Percentiles rank a stretch among this genome's conserved stretches.
Conservation (phyloP, 768 basidiomycete genomes). For the Epithele typhae region DNA sequence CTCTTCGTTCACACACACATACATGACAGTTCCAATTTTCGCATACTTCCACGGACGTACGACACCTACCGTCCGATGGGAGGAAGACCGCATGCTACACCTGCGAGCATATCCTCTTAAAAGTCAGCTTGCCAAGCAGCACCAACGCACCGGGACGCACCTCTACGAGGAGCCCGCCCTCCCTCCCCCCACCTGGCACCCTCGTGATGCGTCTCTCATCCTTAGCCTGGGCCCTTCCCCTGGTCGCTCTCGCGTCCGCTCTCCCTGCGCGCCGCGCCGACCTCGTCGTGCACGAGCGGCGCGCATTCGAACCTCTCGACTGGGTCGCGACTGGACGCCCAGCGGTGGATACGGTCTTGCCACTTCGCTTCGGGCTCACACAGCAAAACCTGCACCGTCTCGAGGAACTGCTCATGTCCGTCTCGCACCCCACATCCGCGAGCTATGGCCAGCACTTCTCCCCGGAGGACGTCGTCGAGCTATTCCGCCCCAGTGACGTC, state of each 20-base stretch:
- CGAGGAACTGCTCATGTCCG: conserved; percentile 37
- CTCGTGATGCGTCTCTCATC: conserved; percentile 4
- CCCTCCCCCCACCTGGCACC: neutral
- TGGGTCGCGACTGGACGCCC: conserved; percentile 31
- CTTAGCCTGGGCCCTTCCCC: conserved; percentile 3
- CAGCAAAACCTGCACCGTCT: conserved; percentile 39
- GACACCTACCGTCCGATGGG: neutral
- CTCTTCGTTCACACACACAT: neutral
- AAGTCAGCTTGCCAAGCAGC: neutral
- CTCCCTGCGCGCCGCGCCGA: conserved; percentile 11
- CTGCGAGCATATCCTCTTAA: conserved; percentile 2
- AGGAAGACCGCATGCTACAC: neutral
- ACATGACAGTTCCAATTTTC: neutral
- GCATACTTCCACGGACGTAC: neutral
- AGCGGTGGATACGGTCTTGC: conserved; percentile 30
- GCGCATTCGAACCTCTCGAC: conserved; percentile 27
- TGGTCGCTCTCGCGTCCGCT: conserved; percentile 12
- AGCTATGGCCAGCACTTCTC: conserved; percentile 46
- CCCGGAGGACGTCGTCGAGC: conserved; percentile 33
- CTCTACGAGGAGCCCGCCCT: conserved; percentile 4
- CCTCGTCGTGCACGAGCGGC: conserved; percentile 37
- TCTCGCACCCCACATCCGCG: conserved; percentile 40
- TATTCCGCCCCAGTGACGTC: conserved; percentile 36
- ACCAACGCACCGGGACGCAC: neutral
- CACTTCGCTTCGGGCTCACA: conserved; percentile 41